Evolutionary conservation across 108 stramenopile species (phyloP).

Genomic region (Cyclotella atomus): DNA sequence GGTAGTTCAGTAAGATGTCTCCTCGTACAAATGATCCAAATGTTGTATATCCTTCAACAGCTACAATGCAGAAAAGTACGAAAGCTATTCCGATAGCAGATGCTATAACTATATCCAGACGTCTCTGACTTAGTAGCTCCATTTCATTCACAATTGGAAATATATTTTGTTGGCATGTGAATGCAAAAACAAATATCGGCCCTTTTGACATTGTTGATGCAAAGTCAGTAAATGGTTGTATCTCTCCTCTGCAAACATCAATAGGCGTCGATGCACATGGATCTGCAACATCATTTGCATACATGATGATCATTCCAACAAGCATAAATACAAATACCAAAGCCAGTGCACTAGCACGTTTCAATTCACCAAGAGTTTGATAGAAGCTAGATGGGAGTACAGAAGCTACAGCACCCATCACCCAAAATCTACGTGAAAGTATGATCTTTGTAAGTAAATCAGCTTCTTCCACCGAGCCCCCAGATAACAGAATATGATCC

Average conservation of each 20-base stretch:
- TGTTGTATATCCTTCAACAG: slow-evolving; percentile 66
- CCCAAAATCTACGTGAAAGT: slow-evolving; percentile 56
- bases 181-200: slow-evolving; percentile 76
- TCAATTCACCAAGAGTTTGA: slow-evolving; percentile 50
- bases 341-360: slow-evolving; percentile 48
- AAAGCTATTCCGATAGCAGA: slow-evolving; percentile 53
- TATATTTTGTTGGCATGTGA: slow-evolving; percentile 85
- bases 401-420: slow-evolving; percentile 47
- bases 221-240: slow-evolving; percentile 39
- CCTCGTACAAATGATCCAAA: slow-evolving; percentile 61
- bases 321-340: slow-evolving; percentile 56
- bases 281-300: slow-evolving; percentile 52
- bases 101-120: slow-evolving; percentile 57
- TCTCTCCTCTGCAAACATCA: slow-evolving; percentile 37
- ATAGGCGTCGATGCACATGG: slow-evolving; percentile 34
- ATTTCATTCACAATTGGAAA: slow-evolving; percentile 77
- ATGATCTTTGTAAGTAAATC: slow-evolving; percentile 31
- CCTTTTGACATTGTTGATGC: slow-evolving; percentile 43
- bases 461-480: slow-evolving; percentile 18
- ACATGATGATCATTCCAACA: slow-evolving; percentile 47
- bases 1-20: slow-evolving; percentile 75
- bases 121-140: slow-evolving; percentile 37
- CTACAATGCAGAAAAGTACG: slow-evolving; percentile 55
- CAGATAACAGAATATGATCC: slow-evolving; percentile 40
- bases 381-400: slow-evolving; percentile 56